Evolutionary conservation across 257 asterid species (phyloP), one percentile per base, ranked within the genome.

Genomic region (Capsicum pubescens): DNA sequence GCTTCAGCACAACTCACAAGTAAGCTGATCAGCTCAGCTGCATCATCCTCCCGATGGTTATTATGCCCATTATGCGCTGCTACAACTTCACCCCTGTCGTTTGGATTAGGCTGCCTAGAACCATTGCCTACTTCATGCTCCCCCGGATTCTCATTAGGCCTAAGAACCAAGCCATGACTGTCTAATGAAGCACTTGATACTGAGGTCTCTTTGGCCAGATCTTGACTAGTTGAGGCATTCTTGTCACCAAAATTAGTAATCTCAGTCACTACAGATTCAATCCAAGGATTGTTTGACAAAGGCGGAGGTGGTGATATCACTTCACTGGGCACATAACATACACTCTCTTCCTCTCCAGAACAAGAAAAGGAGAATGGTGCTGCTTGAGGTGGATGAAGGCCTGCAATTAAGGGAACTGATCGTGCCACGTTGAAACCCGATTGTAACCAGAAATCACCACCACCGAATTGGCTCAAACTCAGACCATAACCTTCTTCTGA

Each of bases 1-100:
- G 95, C 98, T 60, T 95, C 99, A 8, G 86, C 93, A 85, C 99
- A 95, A 81, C 91, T 88, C 87, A 95, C 96, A 3, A 97, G 94
- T 80, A 93, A 89, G 89, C 87, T 89, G 67, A 97, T 86, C 14
- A 97, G 92, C 93, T 97, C 99, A 15, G 90, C 82, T 35, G 87
- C 93, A 44, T 90, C 93, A n/a, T 85, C 91, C 77, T 92, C 98
- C 80, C 84, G 67, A 39, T 76, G 91, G 86, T 77, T 86, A 9
- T 79, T 89, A 12, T 84, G 88, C 52, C 86, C 91, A 54, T 86
- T 88, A 16, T 85, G 89, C 71, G 86, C 90, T n/a, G 85, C 77
- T 9, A 84, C 89, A 35, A 86, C 85, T 26, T 85, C 91, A 57
- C 74, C 46, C 35, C 83, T 64, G 26, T 58, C 91, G 3, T 58